Percentiles rank a stretch among this genome's conserved stretches.
Evolutionary conservation across 140 eudicot genomes (phyloP).

Genomic region (Ambrosia hybrid): DNA sequence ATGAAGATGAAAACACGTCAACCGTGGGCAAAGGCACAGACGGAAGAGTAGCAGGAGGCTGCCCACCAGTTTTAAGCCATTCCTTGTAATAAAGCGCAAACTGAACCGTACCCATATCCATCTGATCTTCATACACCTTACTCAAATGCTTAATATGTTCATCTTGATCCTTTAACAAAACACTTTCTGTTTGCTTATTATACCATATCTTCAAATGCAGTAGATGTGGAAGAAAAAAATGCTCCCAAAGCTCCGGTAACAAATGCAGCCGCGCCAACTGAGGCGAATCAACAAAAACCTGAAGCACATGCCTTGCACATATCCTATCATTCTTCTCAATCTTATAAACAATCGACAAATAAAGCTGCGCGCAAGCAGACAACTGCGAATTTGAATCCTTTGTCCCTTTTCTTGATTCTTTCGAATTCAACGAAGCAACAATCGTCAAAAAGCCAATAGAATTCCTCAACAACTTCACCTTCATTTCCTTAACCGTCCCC

Average conservation of each 20-base stretch:
- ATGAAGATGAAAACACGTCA: conserved; percentile 27
- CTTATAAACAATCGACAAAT: conserved; percentile 67
- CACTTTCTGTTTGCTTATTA: conserved; percentile 38
- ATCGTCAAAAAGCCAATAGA: conserved; percentile 55
- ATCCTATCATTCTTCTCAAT: conserved; percentile 62
- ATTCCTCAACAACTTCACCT: conserved; percentile 40
- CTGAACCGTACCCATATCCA: conserved; percentile 62
- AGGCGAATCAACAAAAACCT: conserved; percentile 69
- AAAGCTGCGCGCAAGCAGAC: conserved; percentile 75
- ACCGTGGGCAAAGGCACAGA: conserved; percentile 67
- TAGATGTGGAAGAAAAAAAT: conserved; percentile 78
- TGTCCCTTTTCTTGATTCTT: conserved; percentile 43
- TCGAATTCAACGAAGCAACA: conserved; percentile 51
- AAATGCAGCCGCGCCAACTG: conserved; percentile 57
- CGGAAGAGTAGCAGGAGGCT: conserved; percentile 64
- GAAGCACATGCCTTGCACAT: conserved; percentile 60
- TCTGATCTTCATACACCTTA: conserved; percentile 45
- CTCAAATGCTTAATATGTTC: conserved; percentile 39
- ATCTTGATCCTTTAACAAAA: conserved; percentile 36
- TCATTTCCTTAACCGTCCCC: conserved; percentile 47
- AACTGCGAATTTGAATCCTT: conserved; percentile 23
- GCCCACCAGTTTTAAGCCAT: conserved; percentile 75
- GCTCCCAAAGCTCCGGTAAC: conserved; percentile 89
- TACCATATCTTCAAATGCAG: conserved; percentile 79
- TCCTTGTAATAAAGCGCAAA: conserved; percentile 76